phyloP scores from a whole-genome alignment of 768 basidiomycete genomes.

The Pisolithus orientalis region DNA sequence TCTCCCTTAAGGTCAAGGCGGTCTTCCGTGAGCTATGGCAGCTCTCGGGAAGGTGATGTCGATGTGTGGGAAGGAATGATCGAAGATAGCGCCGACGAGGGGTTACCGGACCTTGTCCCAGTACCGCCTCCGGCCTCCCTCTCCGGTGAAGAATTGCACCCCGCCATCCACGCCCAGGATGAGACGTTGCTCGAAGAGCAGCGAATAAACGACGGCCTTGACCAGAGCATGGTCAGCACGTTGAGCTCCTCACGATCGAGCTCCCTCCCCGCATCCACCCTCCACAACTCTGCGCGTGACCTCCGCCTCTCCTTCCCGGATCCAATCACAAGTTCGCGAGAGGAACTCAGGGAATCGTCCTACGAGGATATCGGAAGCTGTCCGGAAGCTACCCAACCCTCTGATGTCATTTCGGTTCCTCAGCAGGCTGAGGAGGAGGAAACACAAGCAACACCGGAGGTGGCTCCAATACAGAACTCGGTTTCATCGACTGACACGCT shows the following conservation, averaged over 20 bases:
- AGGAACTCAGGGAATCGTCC: slow-evolving; percentile 51
- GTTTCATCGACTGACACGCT: slow-evolving; percentile 18
- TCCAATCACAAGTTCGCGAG: slow-evolving; percentile 66
- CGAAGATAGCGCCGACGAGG: slow-evolving; percentile 55
- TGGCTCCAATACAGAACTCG: slow-evolving; percentile 24
- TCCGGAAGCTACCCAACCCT: slow-evolving; percentile 25
- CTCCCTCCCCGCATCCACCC: slow-evolving; percentile 46
- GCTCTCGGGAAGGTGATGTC: slow-evolving; percentile 62
- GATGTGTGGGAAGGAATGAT: slow-evolving; percentile 77
- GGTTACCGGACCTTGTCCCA: slow-evolving; percentile 18
- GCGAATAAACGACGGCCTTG: slow-evolving; percentile 65
- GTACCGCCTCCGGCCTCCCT: slow-evolving; percentile 17
- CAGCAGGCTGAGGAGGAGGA: slow-evolving; percentile 29
- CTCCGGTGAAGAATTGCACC: slow-evolving; percentile 17
- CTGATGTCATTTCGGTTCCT: slow-evolving; percentile 11
- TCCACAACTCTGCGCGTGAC: slow-evolving; percentile 62
- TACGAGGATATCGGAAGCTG: slow-evolving; percentile 45
- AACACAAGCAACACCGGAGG: slow-evolving; percentile 13
- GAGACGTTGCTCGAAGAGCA: slow-evolving; percentile 53
- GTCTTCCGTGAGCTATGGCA: slow-evolving; percentile 64
- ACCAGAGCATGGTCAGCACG: slow-evolving; percentile 80
- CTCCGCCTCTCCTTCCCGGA: slow-evolving; percentile 80
- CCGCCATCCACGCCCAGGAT: slow-evolving; percentile 21
- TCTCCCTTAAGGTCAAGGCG: slow-evolving; percentile 54
- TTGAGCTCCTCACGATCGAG: slow-evolving; percentile 68